A percentile compares a stretch with the other conserved stretches of the same genome.
Evolutionary conservation across 108 stramenopile species (phyloP).

Genomic region (Cyclotella choctawhatcheeana): DNA sequence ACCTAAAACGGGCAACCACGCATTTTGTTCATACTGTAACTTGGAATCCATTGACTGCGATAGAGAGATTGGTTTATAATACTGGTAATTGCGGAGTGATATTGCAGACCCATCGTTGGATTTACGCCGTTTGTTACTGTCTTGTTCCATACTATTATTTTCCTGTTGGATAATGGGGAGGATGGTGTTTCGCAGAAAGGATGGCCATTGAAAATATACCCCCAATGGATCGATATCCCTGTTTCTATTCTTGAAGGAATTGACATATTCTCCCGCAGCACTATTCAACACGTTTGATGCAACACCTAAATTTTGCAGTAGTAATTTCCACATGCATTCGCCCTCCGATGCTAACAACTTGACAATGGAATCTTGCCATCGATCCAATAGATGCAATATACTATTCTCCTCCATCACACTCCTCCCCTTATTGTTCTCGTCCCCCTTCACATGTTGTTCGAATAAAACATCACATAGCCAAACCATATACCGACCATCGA

Average conservation of each 20-base stretch:
- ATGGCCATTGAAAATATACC: constrained; percentile 7
- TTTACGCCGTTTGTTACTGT: constrained; percentile 6
- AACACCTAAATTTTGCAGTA: background rate
- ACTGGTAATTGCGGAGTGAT: background rate
- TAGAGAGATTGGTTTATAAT: background rate
- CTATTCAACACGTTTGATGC: background rate
- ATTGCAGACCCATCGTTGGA: background rate
- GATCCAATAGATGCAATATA: background rate
- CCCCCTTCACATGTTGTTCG: background rate
- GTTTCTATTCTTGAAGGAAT: background rate
- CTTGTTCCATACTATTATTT: background rate
- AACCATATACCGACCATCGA: constrained; percentile 4
- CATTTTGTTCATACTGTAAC: background rate
- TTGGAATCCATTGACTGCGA: background rate
- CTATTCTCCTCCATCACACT: background rate
- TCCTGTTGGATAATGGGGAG: background rate
- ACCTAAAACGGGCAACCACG: constrained; percentile 45
- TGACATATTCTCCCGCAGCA: background rate
- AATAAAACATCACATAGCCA: background rate
- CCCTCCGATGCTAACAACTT: background rate
- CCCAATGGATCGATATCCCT: background rate
- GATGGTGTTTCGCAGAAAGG: background rate
- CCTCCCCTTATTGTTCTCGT: background rate
- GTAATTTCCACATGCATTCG: background rate
- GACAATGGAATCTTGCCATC: background rate